Evolutionary conservation across 1,284 basidiomycete species (phyloP), one percentile per base, ranked within the genome.

Genomic region (Waitea zeae): DNA sequence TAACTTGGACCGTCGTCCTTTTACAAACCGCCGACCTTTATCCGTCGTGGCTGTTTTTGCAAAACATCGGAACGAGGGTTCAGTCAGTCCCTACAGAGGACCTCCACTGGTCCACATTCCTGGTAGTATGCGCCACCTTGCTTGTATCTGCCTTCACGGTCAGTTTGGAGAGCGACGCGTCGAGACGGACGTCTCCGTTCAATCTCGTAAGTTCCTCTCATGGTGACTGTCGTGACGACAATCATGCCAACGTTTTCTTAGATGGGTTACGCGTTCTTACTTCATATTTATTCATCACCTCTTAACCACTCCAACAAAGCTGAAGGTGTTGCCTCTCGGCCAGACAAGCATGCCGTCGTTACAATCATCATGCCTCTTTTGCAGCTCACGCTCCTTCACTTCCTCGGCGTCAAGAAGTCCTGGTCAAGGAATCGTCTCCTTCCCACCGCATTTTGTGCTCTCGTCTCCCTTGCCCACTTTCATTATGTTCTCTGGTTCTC

Each of bases 261-360:
- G 78, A 68, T 79, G 42, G 74, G 75, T 22, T 82, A 81, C 44
- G 68, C 76, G 1, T 80, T 81, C 50, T 57, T 78, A 28, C 51
- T 82, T 12, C 73, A 81, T 42, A 63, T 79, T 5, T 81, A 80
- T 52, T 69, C 75, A 0, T 70, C 70, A 1, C 70, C 76, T 0
- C 48, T 68, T 18, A 66, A 69, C 6, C 70, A 78, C 44, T 49
- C 53, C 11, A 54, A 54, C 42, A 62, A 61, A 37, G 41, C 47
- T 0, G 51, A 57, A 5, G 59, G 54, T 4, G 46, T 57, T 5
- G 64, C 68, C 1, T 65, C 73, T 3, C 58, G 77, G 33, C 79
- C 78, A 2, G 73, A 80, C 46, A 64, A 67, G 32, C 74, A 82
- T 44, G 66, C 70, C 18, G 55, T 78, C 19, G 58, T 79, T 39